Conservation (phyloP, 805 yeast genomes). For the Limtongia smithiae region DNA sequence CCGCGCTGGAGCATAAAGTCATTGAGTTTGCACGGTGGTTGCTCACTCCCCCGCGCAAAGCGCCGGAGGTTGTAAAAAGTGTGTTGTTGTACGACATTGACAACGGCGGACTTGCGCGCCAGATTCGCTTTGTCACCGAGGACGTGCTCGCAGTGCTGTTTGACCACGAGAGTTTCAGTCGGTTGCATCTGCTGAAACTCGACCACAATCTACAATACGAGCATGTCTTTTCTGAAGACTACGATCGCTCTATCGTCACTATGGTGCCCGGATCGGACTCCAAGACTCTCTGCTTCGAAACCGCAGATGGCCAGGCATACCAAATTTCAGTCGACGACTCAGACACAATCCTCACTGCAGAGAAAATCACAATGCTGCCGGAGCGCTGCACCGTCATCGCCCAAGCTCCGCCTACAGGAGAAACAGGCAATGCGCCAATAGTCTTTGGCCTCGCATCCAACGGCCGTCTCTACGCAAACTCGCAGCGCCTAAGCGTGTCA, state of each 20-base stretch:
- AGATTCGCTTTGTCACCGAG: conserved; percentile 56
- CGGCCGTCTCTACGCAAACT: conserved; percentile 71
- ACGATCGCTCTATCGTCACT: conserved; percentile 2
- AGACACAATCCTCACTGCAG: not conserved
- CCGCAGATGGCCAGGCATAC: conserved; percentile 11
- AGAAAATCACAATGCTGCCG: conserved; percentile 10
- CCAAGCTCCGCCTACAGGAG: conserved; percentile 3
- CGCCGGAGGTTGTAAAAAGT: conserved; percentile 19
- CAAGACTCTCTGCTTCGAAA: conserved; percentile 13
- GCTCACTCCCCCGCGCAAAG: conserved; percentile 9
- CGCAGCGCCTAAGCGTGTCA: conserved; percentile 58
- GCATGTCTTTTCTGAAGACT: conserved; percentile 12
- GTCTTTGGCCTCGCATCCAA: conserved; percentile 71
- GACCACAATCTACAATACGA: conserved; percentile 6
- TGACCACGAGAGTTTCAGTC: conserved; percentile 43
- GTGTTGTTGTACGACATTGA: conserved; percentile 11
- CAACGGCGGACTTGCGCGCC: conserved; percentile 46
- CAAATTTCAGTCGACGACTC: conserved; percentile 2
- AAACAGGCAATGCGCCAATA: not conserved
- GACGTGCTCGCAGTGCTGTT: conserved; percentile 53
- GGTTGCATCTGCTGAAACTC: conserved; percentile 10
- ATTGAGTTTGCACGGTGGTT: conserved; percentile 47
- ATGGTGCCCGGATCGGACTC: conserved; percentile 19
- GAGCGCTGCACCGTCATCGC: conserved; percentile 20
- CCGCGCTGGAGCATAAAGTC: conserved; percentile 50